phyloP scores from a whole-genome alignment of 2,329 filamentous ascomycete genomes.

The Rhynchosporium graminicola region DNA sequence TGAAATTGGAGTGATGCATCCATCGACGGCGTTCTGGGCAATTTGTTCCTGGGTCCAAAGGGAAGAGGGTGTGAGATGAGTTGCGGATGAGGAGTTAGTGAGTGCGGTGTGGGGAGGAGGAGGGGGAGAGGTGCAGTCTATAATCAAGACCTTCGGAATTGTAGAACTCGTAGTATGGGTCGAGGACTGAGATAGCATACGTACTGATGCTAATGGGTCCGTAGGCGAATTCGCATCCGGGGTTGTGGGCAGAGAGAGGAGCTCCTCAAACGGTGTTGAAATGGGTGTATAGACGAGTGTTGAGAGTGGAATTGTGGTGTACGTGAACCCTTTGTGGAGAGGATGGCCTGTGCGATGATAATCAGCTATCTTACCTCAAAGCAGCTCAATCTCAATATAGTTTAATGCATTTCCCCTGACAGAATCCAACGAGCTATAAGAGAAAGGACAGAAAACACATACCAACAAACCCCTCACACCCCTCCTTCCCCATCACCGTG shows the following conservation, averaged over 20 bases:
- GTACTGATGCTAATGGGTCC: not conserved
- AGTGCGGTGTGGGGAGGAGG: constrained; percentile 11
- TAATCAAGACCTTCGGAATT: constrained; percentile 52
- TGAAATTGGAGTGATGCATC: too few species aligned
- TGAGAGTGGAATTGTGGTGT: constrained; percentile 59
- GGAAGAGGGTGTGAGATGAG: not conserved
- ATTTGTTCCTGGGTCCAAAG: not conserved
- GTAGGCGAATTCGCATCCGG: constrained; percentile 27
- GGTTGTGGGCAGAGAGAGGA: constrained; percentile 36
- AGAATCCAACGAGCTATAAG: not conserved
- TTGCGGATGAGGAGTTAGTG: not conserved
- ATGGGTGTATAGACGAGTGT: constrained; percentile 48
- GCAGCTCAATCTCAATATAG: not conserved
- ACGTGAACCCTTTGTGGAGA: constrained; percentile 63
- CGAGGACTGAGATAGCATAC: constrained; percentile 35
- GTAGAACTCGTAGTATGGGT: constrained; percentile 41
- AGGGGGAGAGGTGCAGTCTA: constrained; percentile 54
- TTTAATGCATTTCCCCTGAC: too few species aligned
- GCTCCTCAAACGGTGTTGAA: constrained; percentile 27
- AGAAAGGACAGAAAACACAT: not conserved
- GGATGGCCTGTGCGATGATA: constrained; percentile 52
- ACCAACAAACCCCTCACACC: not conserved
- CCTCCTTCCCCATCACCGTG: constrained; percentile 58
- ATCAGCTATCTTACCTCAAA: not conserved
- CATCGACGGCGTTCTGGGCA: not conserved